Base-by-base conservation (phyloP, 2,329 filamentous ascomycete species). In the Teratosphaeria pseudoeucalypti region DNA sequence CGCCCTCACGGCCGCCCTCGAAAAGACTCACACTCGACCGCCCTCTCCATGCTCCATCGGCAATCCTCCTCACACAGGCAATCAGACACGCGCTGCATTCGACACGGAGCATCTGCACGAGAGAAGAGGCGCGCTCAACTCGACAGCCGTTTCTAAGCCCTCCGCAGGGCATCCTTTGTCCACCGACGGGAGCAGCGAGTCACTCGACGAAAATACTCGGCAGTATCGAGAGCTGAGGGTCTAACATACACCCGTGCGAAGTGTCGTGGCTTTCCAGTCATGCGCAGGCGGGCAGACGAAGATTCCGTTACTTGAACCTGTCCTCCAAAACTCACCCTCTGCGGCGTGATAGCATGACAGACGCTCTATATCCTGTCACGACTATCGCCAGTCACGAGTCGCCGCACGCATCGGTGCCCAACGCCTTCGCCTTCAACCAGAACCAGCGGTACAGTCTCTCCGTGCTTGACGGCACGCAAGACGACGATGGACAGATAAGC, bases 401-500 rank as follows among this genome's bases (percentile, higher is more conserved):
- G 59, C 61, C 65, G 52, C 65, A 64, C 58, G 57, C 60, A 27
- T 55, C 65, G 52, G 57, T 63, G 29, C n/a, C 57, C 43, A 53
- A 56, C 63, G 63, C 71, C 56, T 73, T 72, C 65, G 56, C 62
- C 39, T 61, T 49, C 39, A 58, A 63, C 34, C 52, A 65, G 52
- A 62, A 64, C n/a, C 64, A 63, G 49, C 67, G 62, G 27, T 66
- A 63, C 52, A 59, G 58, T 58, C 63, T 62, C 10, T 59, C 66
- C 14, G 49, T 59, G n/a, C 57, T 63, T 29, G 62, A 64, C 37
- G 63, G 58, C 56, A 60, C 62, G 49, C 85, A 86, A 64, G 88
- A 92, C 76, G 88, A 92, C 75, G 88, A 88, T 19, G 95, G 95
- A 75, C 95, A 90, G 61, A 96, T 97, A 79, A 96, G 95, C 81